phyloP scores from a whole-genome alignment of 2,329 filamentous ascomycete genomes.

The Orbilia brochopaga region DNA sequence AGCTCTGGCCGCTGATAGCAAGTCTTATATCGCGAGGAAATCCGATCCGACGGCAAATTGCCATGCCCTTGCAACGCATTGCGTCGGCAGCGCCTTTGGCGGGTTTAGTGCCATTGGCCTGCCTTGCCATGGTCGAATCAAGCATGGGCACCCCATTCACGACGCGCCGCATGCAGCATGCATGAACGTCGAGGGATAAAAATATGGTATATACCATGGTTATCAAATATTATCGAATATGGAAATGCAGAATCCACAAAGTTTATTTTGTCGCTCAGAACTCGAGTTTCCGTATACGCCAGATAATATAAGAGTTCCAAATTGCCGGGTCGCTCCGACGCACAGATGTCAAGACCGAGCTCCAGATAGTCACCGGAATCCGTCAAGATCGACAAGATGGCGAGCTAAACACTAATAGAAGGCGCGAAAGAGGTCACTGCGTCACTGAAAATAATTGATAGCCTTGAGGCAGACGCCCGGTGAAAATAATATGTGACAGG shows the following conservation, averaged over 20 bases:
- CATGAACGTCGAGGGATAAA: too few relatives aligned
- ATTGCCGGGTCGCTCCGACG: conserved; percentile 44
- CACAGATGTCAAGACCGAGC: conserved; percentile 12
- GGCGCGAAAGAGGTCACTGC: background rate
- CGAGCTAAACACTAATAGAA: background rate
- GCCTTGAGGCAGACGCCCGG: too few relatives aligned
- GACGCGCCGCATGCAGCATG: too few relatives aligned
- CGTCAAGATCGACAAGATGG: background rate
- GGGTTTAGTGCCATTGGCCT: too few relatives aligned
- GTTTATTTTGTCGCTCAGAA: too few relatives aligned
- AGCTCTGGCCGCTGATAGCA: conserved; percentile 1
- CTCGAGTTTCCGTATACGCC: conserved; percentile 11
- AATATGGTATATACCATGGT: too few relatives aligned
- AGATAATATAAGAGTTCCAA: conserved; percentile 22
- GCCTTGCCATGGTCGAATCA: too few relatives aligned
- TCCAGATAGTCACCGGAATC: background rate
- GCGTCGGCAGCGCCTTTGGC: conserved; percentile 4
- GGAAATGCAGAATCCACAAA: too few relatives aligned
- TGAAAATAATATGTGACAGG: too few relatives aligned
- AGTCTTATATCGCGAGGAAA: conserved; percentile 1
- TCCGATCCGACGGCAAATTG: conserved; percentile 6
- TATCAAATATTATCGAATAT: too few relatives aligned
- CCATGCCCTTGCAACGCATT: conserved; percentile 12
- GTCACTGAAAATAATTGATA: too few relatives aligned
- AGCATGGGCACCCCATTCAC: too few relatives aligned